These are phyloP conservation scores for Nemophila menziesii DNA, from an alignment of 257 asterid genomes.

Conservation along the genomic window DNA sequence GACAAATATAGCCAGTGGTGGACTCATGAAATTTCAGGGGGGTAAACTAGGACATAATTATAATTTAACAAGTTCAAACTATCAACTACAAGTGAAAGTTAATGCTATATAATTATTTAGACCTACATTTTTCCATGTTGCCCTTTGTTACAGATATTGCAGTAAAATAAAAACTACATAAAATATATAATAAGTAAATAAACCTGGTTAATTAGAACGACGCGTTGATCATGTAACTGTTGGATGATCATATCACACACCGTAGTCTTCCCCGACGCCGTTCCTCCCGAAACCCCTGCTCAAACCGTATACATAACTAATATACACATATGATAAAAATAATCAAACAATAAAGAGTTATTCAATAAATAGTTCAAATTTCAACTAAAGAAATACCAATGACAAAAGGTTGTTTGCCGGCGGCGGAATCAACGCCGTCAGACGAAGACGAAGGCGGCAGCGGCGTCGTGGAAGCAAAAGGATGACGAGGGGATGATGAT, in stretches of 20 bases:
- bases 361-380: neutral
- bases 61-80: too few relatives aligned
- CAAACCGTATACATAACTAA: too few relatives aligned
- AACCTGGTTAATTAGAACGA: conserved; percentile 96
- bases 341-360: neutral
- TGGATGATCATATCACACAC: conserved; percentile 97
- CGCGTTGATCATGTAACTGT: conserved; percentile 97
- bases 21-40: too few relatives aligned
- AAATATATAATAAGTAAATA: neutral
- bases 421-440: conserved; percentile 27
- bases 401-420: conserved; percentile 79
- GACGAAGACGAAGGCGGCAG: conserved; percentile 24
- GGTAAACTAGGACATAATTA: too few relatives aligned
- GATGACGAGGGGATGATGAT: conserved; percentile 34
- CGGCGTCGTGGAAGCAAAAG: conserved; percentile 34
- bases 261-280: conserved; percentile 97
- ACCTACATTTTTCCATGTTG: too few relatives aligned
- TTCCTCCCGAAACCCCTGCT: conserved; percentile 97
- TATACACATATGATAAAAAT: neutral
- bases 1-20: too few relatives aligned
- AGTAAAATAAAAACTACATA: neutral
- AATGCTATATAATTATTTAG: too few relatives aligned
- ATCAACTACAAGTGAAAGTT: too few relatives aligned
- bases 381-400: conserved; percentile 37
- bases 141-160: too few relatives aligned